Percentiles rank a stretch among this genome's conserved stretches.
Conservation (phyloP, 1,284 basidiomycete genomes). For the Cystobasidium slooffiae region DNA sequence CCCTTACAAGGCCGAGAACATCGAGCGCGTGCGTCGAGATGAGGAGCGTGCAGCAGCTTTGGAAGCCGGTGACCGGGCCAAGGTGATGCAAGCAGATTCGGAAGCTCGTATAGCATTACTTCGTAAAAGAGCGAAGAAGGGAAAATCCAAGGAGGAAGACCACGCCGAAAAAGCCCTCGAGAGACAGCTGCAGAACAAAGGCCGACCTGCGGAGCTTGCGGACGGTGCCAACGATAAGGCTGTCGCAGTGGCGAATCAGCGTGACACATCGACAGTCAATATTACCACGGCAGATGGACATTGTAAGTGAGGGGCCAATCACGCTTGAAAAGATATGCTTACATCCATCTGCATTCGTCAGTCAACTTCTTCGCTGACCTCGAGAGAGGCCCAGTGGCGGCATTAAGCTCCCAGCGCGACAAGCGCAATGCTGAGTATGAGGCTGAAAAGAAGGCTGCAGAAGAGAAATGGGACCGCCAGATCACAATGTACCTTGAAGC, state of each 20-base stretch:
- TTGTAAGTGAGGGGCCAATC: conserved; percentile 24
- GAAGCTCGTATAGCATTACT: conserved; percentile 74
- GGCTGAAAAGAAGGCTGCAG: conserved; percentile 45
- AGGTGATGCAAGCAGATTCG: conserved; percentile 75
- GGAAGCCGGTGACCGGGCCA: conserved; percentile 70
- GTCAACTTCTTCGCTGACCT: conserved; percentile 53
- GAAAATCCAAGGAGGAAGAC: conserved; percentile 42
- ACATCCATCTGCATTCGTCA: not conserved
- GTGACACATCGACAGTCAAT: not conserved
- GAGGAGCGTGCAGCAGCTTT: conserved; percentile 74
- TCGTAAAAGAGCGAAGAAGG: conserved; percentile 57
- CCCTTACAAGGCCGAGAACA: conserved; percentile 77
- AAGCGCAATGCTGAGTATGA: conserved; percentile 41
- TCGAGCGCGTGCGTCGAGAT: conserved; percentile 74
- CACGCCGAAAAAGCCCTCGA: conserved; percentile 48
- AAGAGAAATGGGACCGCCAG: conserved; percentile 47
- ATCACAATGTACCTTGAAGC: conserved; percentile 52
- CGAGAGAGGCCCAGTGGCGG: conserved; percentile 43
- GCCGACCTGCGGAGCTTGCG: conserved; percentile 5
- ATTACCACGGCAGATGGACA: conserved; percentile 17
- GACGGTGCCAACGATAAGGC: conserved; percentile 17
- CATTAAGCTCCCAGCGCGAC: not conserved
- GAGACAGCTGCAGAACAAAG: conserved; percentile 47
- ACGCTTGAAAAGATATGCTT: not conserved
- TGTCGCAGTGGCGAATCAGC: not conserved